A percentile compares a stretch with the other conserved stretches of the same genome.
phyloP scores from a whole-genome alignment of 2,329 filamentous ascomycete genomes.

The Chaetomiaceae sp. region DNA sequence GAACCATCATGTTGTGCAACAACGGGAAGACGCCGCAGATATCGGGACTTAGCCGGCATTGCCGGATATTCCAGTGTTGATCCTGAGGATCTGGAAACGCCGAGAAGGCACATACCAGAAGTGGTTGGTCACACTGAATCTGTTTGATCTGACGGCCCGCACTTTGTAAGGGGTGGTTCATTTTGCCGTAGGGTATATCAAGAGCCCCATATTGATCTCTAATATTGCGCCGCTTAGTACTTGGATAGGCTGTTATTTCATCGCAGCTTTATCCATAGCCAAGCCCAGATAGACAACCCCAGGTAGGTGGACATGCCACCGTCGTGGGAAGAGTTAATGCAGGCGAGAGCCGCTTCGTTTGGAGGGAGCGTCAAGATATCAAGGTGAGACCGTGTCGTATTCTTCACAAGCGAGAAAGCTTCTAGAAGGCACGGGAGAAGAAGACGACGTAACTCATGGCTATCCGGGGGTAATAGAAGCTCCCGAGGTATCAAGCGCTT shows the following conservation, averaged over 20 bases:
- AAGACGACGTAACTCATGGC: not conserved
- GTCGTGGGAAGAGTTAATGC: not conserved
- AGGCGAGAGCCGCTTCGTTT: not conserved
- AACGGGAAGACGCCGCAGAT: too few relatives aligned
- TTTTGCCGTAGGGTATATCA: conserved; percentile 3
- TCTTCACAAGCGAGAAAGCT: too few relatives aligned
- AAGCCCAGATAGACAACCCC: too few relatives aligned
- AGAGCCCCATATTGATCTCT: not conserved
- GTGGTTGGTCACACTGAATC: not conserved
- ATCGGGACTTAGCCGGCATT: not conserved
- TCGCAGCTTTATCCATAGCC: not conserved
- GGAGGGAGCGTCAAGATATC: not conserved
- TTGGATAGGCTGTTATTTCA: not conserved
- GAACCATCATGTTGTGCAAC: too few relatives aligned
- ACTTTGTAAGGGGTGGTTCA: not conserved
- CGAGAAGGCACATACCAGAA: not conserved
- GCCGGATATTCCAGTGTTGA: not conserved
- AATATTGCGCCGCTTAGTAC: not conserved
- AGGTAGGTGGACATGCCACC: not conserved
- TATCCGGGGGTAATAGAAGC: too few relatives aligned
- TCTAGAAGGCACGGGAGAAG: conserved; percentile 2
- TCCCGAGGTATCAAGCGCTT: not conserved
- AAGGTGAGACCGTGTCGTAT: not conserved
- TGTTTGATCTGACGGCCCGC: not conserved
- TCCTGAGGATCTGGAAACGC: not conserved